phyloP scores from a whole-genome alignment of 805 yeast species.

The Limtongia smithiae region DNA sequence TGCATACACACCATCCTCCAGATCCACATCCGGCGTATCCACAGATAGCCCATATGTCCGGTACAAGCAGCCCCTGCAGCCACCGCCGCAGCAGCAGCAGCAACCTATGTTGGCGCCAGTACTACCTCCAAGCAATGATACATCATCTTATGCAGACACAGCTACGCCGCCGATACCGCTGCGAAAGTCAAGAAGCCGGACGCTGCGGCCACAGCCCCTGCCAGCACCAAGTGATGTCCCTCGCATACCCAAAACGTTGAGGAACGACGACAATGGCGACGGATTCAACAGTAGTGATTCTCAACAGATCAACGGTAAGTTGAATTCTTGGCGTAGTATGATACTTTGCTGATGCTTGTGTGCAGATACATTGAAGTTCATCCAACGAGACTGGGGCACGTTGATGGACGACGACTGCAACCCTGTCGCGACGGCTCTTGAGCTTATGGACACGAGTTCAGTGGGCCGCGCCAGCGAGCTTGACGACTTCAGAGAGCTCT shows the following conservation, averaged over 20 bases:
- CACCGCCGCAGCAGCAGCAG: background rate
- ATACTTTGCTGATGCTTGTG: background rate
- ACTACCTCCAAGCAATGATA: background rate
- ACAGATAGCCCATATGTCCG: background rate
- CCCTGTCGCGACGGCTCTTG: constrained; percentile 80
- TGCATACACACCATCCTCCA: no score
- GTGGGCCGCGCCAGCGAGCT: constrained; percentile 82
- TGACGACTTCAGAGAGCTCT: constrained; percentile 61
- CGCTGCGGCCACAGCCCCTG: constrained; percentile 2
- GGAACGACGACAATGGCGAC: no score
- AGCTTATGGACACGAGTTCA: constrained; percentile 78
- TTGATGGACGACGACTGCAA: constrained; percentile 56
- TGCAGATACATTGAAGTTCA: constrained; percentile 31
- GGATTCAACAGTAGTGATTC: no score
- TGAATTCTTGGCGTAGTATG: no score
- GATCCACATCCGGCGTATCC: background rate
- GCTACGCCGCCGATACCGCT: constrained; percentile 15
- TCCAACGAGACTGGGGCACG: constrained; percentile 49
- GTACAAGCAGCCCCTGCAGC: background rate
- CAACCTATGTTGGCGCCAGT: background rate
- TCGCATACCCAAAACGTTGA: background rate
- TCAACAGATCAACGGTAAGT: background rate
- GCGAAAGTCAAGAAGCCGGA: constrained; percentile 14
- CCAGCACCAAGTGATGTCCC: background rate
- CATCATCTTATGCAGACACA: no score